phyloP scores from a whole-genome alignment of 1,284 basidiomycete genomes.

The Fistulina hepatica region DNA sequence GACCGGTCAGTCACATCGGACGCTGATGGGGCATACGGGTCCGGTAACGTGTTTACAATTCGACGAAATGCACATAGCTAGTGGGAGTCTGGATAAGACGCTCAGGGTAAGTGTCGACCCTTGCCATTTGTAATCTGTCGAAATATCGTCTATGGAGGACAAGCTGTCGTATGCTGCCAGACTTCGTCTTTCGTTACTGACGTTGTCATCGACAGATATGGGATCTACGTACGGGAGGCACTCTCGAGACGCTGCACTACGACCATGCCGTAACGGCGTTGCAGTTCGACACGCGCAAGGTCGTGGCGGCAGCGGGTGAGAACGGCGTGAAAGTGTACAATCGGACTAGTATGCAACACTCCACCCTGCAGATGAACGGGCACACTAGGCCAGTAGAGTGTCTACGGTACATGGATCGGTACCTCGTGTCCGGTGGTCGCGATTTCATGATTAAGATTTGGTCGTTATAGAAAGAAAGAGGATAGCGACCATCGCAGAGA shows the following conservation, averaged over 20 bases:
- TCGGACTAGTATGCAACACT: conserved; percentile 85
- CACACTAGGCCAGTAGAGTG: conserved; percentile 87
- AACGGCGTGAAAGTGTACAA: conserved; percentile 95
- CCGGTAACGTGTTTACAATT: conserved; percentile 96
- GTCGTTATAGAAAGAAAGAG: conserved; percentile 83
- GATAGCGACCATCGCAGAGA: too few relatives aligned
- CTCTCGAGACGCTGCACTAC: conserved; percentile 84
- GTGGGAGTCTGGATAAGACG: conserved; percentile 91
- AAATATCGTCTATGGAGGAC: conserved; percentile 6
- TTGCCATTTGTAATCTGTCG: neutral
- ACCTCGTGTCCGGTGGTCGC: conserved; percentile 83
- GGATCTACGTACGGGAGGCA: conserved; percentile 89
- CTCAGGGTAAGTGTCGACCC: conserved; percentile 51
- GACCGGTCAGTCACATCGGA: conserved; percentile 94
- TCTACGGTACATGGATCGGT: conserved; percentile 93
- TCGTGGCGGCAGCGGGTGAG: conserved; percentile 89
- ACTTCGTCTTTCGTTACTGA: too few relatives aligned
- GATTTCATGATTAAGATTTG: conserved; percentile 91
- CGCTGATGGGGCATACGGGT: conserved; percentile 85
- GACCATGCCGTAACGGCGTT: conserved; percentile 86
- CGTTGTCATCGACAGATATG: conserved; percentile 54
- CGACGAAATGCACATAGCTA: conserved; percentile 89
- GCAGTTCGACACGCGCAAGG: conserved; percentile 93
- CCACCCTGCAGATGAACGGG: conserved; percentile 78
- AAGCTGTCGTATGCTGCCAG: conserved; percentile 7